Evolutionary conservation across 2,329 filamentous ascomycete genomes (phyloP), one percentile per base, ranked within the genome.

Genomic region (Emericellopsis atlantica): DNA sequence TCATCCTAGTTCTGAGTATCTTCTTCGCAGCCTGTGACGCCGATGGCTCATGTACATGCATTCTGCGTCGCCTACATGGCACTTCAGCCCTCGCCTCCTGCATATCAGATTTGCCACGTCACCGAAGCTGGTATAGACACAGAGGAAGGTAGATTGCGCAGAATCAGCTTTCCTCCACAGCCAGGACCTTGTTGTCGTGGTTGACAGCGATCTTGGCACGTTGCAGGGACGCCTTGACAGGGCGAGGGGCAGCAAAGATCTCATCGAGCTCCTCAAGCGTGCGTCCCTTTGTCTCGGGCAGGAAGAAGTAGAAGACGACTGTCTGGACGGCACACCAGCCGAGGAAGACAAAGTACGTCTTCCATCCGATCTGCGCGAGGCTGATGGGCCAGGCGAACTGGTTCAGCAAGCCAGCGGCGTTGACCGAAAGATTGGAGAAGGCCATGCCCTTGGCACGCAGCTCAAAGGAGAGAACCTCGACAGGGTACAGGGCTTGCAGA

Each of bases 401-500:
- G 46, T 64, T 68, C 40, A 67, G 58, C 36, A 67, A 56, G 35
- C 57, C 61, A 14, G 61, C 65, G 34, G 61, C 57, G 44, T 65
- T 33, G 72, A 61, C 63, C 48, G 57, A 62, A 44, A 61, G 55
- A 40, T 55, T 65, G 51, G 51, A 65, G 48, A 73, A 66, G 2
- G 67, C 70, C 67, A 74, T 73, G 14, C 70, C 70, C 57, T 74
- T 74, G 40, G 68, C 71, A 40, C 71, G 63, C 49, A 69, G 70
- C 51, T 74, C 69, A 46, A 69, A 73, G 12, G 61, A 65, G 11
- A 74, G 59, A 11, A 69, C 66, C 49, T 75, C 70, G 38, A 74
- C 69, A 0, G 69, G 67, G 49, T 73, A 74, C 11, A 74, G 54
- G 2, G 55, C 56, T 41, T 59, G 56, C 8, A 60, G 48, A 0